Evolutionary conservation across 306 rosid genomes (phyloP).

Genomic region (Purshia tridentata): DNA sequence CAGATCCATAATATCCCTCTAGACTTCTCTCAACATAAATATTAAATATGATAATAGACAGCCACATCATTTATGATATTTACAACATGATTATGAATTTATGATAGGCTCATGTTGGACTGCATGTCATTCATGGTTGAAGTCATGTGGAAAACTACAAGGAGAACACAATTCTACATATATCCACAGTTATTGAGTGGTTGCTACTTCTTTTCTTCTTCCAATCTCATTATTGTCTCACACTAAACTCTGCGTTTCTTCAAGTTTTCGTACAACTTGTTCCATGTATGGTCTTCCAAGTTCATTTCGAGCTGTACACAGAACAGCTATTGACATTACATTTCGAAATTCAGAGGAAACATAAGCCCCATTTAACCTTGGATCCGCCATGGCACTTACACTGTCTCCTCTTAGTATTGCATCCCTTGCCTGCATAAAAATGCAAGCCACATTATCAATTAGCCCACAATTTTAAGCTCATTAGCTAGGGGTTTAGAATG

Average conservation of each 20-base stretch:
- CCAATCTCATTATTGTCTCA: not conserved
- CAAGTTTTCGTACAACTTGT: not conserved
- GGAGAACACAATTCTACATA: no score
- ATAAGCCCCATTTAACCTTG: constrained; percentile 4
- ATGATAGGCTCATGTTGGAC: no score
- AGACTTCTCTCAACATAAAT: no score
- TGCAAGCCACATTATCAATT: not conserved
- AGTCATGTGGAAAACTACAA: no score
- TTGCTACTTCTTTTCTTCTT: no score
- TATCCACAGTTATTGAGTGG: not conserved
- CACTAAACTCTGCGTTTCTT: not conserved
- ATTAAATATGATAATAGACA: no score
- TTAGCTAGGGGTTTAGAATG: not conserved
- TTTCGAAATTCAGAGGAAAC: constrained; percentile 11
- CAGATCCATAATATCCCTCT: no score
- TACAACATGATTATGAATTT: no score
- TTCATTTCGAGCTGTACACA: not conserved
- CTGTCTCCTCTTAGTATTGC: not conserved
- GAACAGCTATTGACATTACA: not conserved
- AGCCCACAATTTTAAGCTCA: not conserved
- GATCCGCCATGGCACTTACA: not conserved
- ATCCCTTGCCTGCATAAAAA: not conserved
- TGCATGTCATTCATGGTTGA: no score
- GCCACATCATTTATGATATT: no score
- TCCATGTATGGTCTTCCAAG: not conserved